phyloP scores from a whole-genome alignment of 805 yeast genomes.

The Pichia gijzeniarum region DNA sequence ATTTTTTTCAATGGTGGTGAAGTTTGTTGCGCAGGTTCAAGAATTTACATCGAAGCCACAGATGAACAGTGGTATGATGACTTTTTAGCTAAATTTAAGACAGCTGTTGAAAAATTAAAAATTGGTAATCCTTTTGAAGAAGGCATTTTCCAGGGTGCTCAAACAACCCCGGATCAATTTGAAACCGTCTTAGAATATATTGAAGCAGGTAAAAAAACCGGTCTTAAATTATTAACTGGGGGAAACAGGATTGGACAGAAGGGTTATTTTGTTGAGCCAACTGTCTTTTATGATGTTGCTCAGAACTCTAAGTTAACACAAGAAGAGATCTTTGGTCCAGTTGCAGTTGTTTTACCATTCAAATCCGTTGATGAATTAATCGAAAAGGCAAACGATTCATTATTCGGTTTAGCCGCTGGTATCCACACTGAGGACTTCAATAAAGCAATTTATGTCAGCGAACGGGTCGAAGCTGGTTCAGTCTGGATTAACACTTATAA shows the following conservation, averaged over 20 bases:
- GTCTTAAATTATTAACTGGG: constrained; percentile 64
- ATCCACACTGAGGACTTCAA: constrained; percentile 58
- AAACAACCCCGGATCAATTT: constrained; percentile 63
- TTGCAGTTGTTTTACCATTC: constrained; percentile 64
- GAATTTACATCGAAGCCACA: constrained; percentile 69
- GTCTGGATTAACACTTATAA: constrained; percentile 79
- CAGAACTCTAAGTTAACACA: constrained; percentile 56
- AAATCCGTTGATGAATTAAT: constrained; percentile 62
- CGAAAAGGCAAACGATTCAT: constrained; percentile 59
- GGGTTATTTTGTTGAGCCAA: constrained; percentile 71
- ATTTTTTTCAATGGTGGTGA: constrained; percentile 79
- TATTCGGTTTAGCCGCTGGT: constrained; percentile 79
- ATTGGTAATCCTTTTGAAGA: constrained; percentile 74
- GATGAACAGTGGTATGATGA: constrained; percentile 46
- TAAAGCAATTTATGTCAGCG: constrained; percentile 58
- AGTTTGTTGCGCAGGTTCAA: constrained; percentile 78
- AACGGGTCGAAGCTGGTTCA: constrained; percentile 66
- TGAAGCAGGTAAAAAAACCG: constrained; percentile 59
- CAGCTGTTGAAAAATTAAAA: constrained; percentile 51
- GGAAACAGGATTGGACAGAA: constrained; percentile 59
- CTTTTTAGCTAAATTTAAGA: constrained; percentile 51
- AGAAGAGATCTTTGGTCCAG: constrained; percentile 81
- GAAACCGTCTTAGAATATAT: constrained; percentile 63
- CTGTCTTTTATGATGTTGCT: constrained; percentile 62
- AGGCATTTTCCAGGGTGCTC: constrained; percentile 69